Percentiles rank a stretch among this genome's conserved stretches.
These are phyloP conservation scores for Coniochaeta sp. DNA, from an alignment of 2,329 filamentous ascomycete genomes.

Conservation along the genomic window DNA sequence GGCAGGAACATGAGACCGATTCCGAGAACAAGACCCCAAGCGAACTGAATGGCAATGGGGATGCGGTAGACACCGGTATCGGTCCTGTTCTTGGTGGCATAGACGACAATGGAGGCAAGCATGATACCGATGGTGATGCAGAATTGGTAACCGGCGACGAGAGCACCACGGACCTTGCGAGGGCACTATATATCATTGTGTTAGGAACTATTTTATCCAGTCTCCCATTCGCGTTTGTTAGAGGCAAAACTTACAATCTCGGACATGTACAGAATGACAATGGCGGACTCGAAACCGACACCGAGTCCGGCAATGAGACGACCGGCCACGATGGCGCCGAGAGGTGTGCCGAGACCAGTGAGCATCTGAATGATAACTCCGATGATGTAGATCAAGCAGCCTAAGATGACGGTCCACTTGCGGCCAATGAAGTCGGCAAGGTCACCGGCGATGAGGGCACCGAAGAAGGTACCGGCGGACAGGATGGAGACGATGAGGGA, in stretches of 20 bases:
- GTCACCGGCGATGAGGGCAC: conserved; percentile 71
- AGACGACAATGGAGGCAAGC: conserved; percentile 67
- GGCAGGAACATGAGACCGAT: conserved; percentile 68
- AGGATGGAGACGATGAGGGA: conserved; percentile 68
- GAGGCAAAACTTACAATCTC: conserved; percentile 59
- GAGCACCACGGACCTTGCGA: conserved; percentile 51
- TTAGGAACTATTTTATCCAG: too few relatives aligned
- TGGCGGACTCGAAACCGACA: conserved; percentile 74
- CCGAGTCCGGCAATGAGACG: conserved; percentile 70
- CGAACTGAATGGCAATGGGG: conserved; percentile 72
- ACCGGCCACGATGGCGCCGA: conserved; percentile 62
- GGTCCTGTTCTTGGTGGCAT: conserved; percentile 55
- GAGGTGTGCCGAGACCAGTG: conserved; percentile 34
- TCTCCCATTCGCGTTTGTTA: too few relatives aligned
- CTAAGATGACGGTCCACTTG: conserved; percentile 63
- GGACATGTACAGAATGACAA: conserved; percentile 82
- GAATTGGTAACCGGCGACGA: conserved; percentile 24
- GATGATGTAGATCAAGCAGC: conserved; percentile 63
- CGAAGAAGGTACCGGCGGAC: conserved; percentile 71
- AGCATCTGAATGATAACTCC: conserved; percentile 63
- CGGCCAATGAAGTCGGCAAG: conserved; percentile 69
- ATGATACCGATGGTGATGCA: conserved; percentile 52
- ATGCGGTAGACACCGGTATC: conserved; percentile 71
- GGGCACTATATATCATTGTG: conserved; percentile 46
- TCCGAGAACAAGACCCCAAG: conserved; percentile 71